These are phyloP conservation scores for Mycogone perniciosa DNA, from an alignment of 2,329 filamentous ascomycete species.

Conservation along the genomic window DNA sequence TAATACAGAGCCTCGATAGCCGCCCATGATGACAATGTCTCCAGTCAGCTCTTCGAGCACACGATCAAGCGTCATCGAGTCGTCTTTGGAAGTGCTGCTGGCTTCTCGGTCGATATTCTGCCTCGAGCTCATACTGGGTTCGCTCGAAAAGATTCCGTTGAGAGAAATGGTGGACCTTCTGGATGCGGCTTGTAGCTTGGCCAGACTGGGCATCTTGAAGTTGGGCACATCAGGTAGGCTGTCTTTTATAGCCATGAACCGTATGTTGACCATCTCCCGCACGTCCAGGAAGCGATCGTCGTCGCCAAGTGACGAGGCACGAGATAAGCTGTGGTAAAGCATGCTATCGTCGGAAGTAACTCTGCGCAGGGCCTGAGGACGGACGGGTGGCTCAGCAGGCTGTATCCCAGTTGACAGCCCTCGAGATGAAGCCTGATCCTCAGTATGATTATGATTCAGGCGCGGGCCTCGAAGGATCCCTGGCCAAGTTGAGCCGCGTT, in stretches of 20 bases:
- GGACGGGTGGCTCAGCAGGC: slow-evolving; percentile 9
- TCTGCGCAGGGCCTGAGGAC: slow-evolving; percentile 25
- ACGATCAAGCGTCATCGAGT: slow-evolving; percentile 40
- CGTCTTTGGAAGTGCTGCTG: slow-evolving; percentile 14
- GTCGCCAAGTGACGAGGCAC: slow-evolving; percentile 77
- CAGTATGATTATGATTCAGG: background rate
- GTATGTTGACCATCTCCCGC: slow-evolving; percentile 77
- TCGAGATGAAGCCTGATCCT: slow-evolving; percentile 4
- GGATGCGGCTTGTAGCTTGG: slow-evolving; percentile 39
- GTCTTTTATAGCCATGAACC: slow-evolving; percentile 85
- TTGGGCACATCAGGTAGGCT: slow-evolving; percentile 74
- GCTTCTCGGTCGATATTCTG: slow-evolving; percentile 19
- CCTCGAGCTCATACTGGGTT: slow-evolving; percentile 19
- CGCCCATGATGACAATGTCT: slow-evolving; percentile 82
- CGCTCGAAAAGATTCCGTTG: slow-evolving; percentile 24
- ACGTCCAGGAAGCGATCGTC: slow-evolving; percentile 75
- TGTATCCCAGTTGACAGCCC: background rate
- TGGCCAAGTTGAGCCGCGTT: background rate
- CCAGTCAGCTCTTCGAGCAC: slow-evolving; percentile 65
- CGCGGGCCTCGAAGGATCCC: background rate
- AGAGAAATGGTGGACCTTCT: slow-evolving; percentile 28
- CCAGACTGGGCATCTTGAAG: slow-evolving; percentile 62
- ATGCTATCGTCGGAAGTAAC: slow-evolving; percentile 62
- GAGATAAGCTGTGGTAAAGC: slow-evolving; percentile 67
- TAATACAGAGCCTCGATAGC: slow-evolving; percentile 85